These are phyloP conservation scores for Gnomoniopsis sp. DNA, from an alignment of 2,329 filamentous ascomycete genomes.

Conservation along the genomic window DNA sequence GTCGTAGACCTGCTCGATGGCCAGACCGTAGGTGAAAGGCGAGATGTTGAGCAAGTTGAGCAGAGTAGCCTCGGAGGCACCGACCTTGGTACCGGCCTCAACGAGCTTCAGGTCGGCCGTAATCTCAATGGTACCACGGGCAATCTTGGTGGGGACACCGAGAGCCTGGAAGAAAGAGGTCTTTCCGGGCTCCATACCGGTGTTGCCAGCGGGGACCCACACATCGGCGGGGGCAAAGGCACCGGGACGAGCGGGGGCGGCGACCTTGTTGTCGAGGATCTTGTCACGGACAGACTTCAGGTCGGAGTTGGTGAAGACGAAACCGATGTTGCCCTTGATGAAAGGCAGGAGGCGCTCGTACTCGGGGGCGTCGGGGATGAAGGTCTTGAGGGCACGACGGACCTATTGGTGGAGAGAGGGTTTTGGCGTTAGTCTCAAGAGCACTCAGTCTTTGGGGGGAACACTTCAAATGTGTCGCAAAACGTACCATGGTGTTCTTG, in stretches of 20 bases:
- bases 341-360: slow-evolving; percentile 96
- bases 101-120: slow-evolving; percentile 97
- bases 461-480: not conserved
- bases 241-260: slow-evolving; percentile 96
- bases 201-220: slow-evolving; percentile 96
- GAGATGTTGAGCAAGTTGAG: slow-evolving; percentile 99
- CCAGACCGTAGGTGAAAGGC: slow-evolving; percentile 99
- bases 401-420: slow-evolving; percentile 51
- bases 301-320: slow-evolving; percentile 99
- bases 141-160: slow-evolving; percentile 99
- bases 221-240: slow-evolving; percentile 91
- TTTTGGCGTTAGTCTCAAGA: not conserved
- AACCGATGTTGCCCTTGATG: slow-evolving; percentile 97
- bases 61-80: slow-evolving; percentile 96
- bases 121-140: slow-evolving; percentile 99
- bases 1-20: slow-evolving; percentile 94
- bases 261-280: slow-evolving; percentile 95
- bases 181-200: slow-evolving; percentile 99
- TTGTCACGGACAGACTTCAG: slow-evolving; percentile 90
- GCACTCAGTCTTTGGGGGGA: not conserved
- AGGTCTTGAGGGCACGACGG: slow-evolving; percentile 95
- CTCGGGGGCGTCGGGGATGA: slow-evolving; percentile 85
- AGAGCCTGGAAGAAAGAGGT: slow-evolving; percentile 99
- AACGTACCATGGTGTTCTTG: slow-evolving; percentile 97
- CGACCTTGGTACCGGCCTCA: slow-evolving; percentile 89